These are phyloP conservation scores for Heimioporus sp. DNA, from an alignment of 768 basidiomycete species.

Conservation along the genomic window DNA sequence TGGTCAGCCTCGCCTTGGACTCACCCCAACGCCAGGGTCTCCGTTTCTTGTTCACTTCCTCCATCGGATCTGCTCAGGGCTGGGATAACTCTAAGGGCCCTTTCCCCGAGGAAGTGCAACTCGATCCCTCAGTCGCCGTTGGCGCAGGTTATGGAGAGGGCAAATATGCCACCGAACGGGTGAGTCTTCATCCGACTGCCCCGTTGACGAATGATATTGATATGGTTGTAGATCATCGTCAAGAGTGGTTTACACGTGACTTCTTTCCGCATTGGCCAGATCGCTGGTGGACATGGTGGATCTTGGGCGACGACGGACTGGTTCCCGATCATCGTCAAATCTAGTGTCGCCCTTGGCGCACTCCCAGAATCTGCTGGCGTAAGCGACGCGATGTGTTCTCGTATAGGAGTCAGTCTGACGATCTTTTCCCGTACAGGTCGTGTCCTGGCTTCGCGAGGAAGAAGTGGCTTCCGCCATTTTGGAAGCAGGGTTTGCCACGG, in stretches of 20 bases:
- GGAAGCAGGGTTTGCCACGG: constrained; percentile 23
- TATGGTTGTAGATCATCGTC: constrained; percentile 30
- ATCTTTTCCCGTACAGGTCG: constrained; percentile 18
- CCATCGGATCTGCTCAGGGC: constrained; percentile 32
- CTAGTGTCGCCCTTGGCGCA: constrained; percentile 28
- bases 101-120: constrained; percentile 34
- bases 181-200: constrained; percentile 11
- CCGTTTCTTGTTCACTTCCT: constrained; percentile 41
- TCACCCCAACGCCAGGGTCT: constrained; percentile 24
- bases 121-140: constrained; percentile 30
- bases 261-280: constrained; percentile 45
- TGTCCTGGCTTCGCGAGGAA: constrained; percentile 46
- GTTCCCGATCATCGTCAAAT: constrained; percentile 42
- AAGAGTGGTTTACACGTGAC: constrained; percentile 36
- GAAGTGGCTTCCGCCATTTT: constrained; percentile 34
- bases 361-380: constrained; percentile 33
- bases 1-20: constrained; percentile 31
- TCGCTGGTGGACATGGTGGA: constrained; percentile 40
- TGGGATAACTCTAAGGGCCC: constrained; percentile 29
- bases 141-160: constrained; percentile 46
- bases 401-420: background rate
- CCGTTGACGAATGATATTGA: background rate
- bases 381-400: constrained; percentile 21
- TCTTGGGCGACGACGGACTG: constrained; percentile 46
- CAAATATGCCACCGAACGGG: constrained; percentile 43